Base-by-base conservation (phyloP, 208 protist genomes). In the Crithidia fasciculata region DNA sequence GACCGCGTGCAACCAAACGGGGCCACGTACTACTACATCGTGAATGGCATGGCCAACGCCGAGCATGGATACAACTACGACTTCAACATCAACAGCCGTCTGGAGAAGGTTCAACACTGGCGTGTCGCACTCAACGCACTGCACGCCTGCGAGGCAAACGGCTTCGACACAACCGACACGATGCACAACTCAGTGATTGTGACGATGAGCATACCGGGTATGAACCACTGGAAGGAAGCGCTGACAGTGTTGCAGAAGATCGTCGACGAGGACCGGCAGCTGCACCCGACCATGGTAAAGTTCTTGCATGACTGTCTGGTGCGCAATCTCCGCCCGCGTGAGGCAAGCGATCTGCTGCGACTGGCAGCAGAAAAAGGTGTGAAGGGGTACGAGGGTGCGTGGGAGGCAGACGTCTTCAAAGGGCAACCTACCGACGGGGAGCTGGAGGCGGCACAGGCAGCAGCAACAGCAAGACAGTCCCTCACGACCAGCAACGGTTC, bases 121-220 rank as follows among this genome's bases (percentile, higher is more conserved):
- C 87, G 93, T 5, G 93, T 97, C 4, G 93, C 93, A 50, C 62
- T 97, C 16, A 84, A 95, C 61, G 93, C 93, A 16, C 75, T 97
- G 56, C 77, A 92, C 41, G 88, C 93, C 52, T 95, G 89, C 76
- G 90, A 95, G 69, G 89, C 78, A 8, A 97, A 97, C 69, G 93
- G 93, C 7, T 97, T 94, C 77, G 93, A 97, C 76, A 75, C 89
- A 2, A 97, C 93, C 8, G 93, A 95, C 77, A 95, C 93, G 3
- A 97, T 97, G 93, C 88, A 96, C 82, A 97, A 97, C 80, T 94
- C 89, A 4, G 91, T 88, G 45, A 86, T 95, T 39, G 85, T 96
- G n/a, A 91, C 93, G 37, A 88, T 92, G 83, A 92, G 86, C 0
- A 95, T 96, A 15, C 93, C 93, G 0, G 89, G 90, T 39, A 92